Evolutionary conservation across 202 grass and related monocot species (phyloP), one percentile per base, ranked within the genome.

Genomic region (Panicum virgatum): DNA sequence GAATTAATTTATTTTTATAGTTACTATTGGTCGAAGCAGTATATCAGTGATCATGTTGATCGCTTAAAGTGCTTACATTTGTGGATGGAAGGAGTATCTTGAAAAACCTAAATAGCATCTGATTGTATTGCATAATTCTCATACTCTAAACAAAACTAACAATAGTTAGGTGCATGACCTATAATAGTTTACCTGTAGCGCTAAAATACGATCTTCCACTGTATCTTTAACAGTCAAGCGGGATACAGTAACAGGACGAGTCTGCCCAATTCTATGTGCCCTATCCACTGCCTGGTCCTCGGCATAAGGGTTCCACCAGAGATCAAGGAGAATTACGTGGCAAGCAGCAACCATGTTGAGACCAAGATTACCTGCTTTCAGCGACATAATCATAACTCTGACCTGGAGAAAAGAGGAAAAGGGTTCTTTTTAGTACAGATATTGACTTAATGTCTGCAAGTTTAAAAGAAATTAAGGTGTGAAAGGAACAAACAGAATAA

Each of bases 271-370:
- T 77, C 96, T 90, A 36, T 98, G 96, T 62, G 92, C 92, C 82
- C 96, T 88, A 84, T 98, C 96, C 90, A 98, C 69, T 82, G 96
- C 96, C 59, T 98, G 96, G 70, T 96, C 96, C 88, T 98, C 96
- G 77, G 96, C 91, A 81, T 89, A 90, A 78, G 96, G 96, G 62
- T 98, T 98, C 96, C 96, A 96, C 96, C 96, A 98, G 81, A 93
- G 92, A 93, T 98, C 96, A 83, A 98, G 96, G 65, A 98, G 89
- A 86, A 98, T 96, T 56, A 98, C 92, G 90, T 98, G 96, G 87
- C 92, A 98, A 70, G 96, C 96, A 63, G 92, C 89, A 68, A 98
- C 89, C 96, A 98, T 98, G 66, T 98, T 98, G 30, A 98, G 86
- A 78, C 96, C 92, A 82, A 98, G 90, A 90, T 94, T 98, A 20